Evolutionary conservation across 129 eudicot species (phyloP).

Genomic region (Arctium lappa): DNA sequence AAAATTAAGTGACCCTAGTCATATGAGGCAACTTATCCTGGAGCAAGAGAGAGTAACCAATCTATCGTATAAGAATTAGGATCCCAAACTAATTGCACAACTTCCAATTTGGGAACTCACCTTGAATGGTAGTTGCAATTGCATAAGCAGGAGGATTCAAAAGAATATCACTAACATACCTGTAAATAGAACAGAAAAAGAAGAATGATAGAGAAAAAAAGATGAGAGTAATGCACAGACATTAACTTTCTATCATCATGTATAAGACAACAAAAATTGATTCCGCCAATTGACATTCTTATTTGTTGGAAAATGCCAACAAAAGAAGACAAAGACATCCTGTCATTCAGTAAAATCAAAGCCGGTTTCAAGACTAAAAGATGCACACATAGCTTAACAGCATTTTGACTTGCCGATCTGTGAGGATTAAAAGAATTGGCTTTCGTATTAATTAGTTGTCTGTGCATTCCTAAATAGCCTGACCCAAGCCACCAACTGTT

Average conservation of each 20-base stretch:
- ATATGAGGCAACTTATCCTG: neutral
- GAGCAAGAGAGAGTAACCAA: neutral
- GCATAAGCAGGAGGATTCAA: constrained; percentile 78
- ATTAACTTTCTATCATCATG: neutral
- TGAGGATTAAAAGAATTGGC: neutral
- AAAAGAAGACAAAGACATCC: neutral
- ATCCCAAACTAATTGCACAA: neutral
- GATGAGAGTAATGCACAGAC: neutral
- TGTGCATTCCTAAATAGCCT: too few relatives aligned
- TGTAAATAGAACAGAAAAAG: constrained; percentile 9
- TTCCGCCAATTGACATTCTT: neutral
- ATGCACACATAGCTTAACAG: neutral
- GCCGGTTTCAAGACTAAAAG: neutral
- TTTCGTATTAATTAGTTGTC: neutral
- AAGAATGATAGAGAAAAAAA: neutral
- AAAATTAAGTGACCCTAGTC: neutral
- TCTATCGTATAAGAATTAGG: neutral
- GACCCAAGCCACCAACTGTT: too few relatives aligned
- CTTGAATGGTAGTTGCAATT: constrained; percentile 60
- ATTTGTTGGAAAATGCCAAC: neutral
- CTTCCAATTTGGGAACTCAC: constrained; percentile 25
- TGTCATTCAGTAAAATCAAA: neutral
- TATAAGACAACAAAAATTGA: neutral
- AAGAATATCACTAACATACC: constrained; percentile 76
- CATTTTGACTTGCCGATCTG: neutral